Evolutionary conservation across 768 basidiomycete species (phyloP), one percentile per base, ranked within the genome.

Genomic region (Pisolithus tinctorius): DNA sequence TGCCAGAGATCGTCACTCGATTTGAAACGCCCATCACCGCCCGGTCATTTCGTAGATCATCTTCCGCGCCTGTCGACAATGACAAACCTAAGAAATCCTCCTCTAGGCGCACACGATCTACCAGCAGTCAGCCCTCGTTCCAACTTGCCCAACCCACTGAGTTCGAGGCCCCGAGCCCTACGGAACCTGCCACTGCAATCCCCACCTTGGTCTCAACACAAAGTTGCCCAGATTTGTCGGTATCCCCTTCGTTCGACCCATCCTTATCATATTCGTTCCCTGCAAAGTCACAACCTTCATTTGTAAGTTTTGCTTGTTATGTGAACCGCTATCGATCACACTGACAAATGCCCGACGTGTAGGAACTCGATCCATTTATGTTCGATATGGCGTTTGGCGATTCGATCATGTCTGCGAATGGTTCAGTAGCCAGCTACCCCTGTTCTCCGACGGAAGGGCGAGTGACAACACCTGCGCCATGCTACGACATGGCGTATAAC

Each of bases 11-110:
- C 59, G 73, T 85, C 40, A 86, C 86, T 9, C 76, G 84, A 48
- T 88, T 88, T 63, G 84, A 87, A 63, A 73, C 77, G 1, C 86
- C 86, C 39, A 78, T 88, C 38, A 88, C 86, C 1, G 85, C 82
- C n/a, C 75, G 79, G 48, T 73, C 77, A 43, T 89, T 80, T 70
- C 77, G 79, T 40, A 80, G 86, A 34, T 84, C 83, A 25, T 84
- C 83, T 10, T 86, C 84, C 41, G 78, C 73, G 3, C 81, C 81
- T 2, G 65, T 76, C 23, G 71, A 74, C 9, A 73, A 76, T 45
- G 64, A 67, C 4, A 71, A 56, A 37, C 68, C 68, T 7, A 61
- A 65, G 20, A 66, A 71, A 53, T 43, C 58, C 26, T 38, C 56
- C 27, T 36, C 11, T 14, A 57, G 54, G 29, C 62, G 51, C 6